Evolutionary conservation across 257 asterid genomes (phyloP), one percentile per base, ranked within the genome.

Genomic region (Solanum pimpinellifolium): DNA sequence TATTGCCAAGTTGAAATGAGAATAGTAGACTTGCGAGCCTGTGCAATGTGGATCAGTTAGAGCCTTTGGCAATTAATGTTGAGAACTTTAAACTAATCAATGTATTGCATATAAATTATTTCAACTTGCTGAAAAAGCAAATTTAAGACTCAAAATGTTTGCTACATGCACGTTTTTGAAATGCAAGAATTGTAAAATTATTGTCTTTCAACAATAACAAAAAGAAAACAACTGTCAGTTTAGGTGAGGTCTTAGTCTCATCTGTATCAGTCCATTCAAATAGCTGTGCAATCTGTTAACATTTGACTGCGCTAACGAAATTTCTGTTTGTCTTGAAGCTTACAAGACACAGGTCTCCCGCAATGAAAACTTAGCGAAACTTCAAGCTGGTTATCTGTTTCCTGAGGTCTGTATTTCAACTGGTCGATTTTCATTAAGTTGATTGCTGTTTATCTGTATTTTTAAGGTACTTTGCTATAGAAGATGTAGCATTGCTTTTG

Each of bases 341-440:
- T 91, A 91, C 93, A 94, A 78, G 87, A 97, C 99, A 14, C 88
- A 91, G 87, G 99, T 97, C 69, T 91, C 97, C 11, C 96, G 99
- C 81, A 97, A 96, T 86, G 97, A 92, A 83, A 97, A 97, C 92
- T 66, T 96, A 89, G 95, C 94, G 33, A 97, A 96, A 78, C 99
- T 97, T 87, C 99, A 97, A 92, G 99, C 99, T 89, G 99, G 99
- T 85, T 97, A 96, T 87, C 95, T 97, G 86, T 97, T 97, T 89
- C 99, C 99, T 0, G 99, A 96, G 98, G 99, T 97, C n/a, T 60
- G 90, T 87, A 74, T 62, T 29, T 70, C 1, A 39, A 29, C 60
- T 60, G 59, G 83, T 66, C 14, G 87, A n/a, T 66, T 85, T 7
- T 52, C 78, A 83, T 83, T 76, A 70, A 83, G 75, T 85, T 76